Evolutionary conservation across 1,284 basidiomycete species (phyloP), one percentile per base, ranked within the genome.

Genomic region (Xerocomus tenax): DNA sequence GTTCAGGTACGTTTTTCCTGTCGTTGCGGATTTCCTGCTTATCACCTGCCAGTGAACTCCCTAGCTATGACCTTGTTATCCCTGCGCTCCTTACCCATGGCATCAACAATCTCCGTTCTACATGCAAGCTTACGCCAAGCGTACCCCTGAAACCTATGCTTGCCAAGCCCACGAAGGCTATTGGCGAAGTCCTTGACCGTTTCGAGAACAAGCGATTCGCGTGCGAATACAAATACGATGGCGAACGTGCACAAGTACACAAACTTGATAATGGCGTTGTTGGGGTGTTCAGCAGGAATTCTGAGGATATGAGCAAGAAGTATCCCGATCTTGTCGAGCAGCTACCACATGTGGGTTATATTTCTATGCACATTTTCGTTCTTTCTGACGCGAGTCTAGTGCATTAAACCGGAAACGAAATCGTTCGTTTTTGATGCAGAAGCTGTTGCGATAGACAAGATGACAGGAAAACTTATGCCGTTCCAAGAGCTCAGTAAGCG

Each of bases 141-240:
- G 85, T 98, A 5, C 96, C 96, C 0, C 77, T 99, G 38, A 99
- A 99, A 64, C 96, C 96, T 7, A 99, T 99, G 96, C 75, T 99
- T 47, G 96, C 96, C n/a, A 98, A 98, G 70, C 96, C 96, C 3
- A 98, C 96, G 0, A 98, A 98, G 68, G 95, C 95, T 0, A 98
- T 99, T 58, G 85, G 88, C n/a, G 96, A 98, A 69, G 95, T 99
- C 6, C 78, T 99, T 18, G 95, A 99, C 70, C 77, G 94, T 44
- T 99, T 98, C 62, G 96, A 99, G 68, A 85, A 84, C 61, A 93
- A 94, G 68, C 80, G 79, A 42, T 98, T 99, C 67, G 98, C 96
- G 5, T 98, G 95, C 71, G 96, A 99, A 72, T 99, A 98, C 73
- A 99, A 99, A 70, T 99, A 99, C 62, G 96, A 99, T 59, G 96